Evolutionary conservation across 352 stramenopile genomes (phyloP).

Genomic region (Pythium insidiosum): DNA sequence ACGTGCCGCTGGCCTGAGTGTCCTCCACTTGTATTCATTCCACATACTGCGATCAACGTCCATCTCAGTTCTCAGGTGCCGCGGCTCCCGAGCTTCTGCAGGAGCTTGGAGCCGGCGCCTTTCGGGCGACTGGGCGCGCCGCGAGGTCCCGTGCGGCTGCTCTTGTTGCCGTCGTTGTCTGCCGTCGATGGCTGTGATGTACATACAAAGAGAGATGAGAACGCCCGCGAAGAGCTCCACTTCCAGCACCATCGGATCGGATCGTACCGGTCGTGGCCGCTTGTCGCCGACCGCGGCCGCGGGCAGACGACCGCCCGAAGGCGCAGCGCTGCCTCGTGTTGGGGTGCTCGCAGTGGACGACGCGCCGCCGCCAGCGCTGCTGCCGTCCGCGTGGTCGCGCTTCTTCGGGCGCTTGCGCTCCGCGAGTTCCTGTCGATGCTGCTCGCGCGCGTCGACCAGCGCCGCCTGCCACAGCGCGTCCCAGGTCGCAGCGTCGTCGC

Average conservation of each 20-base stretch:
- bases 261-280: slow-evolving; percentile 37
- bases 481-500: slow-evolving; percentile 20
- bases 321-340: background rate
- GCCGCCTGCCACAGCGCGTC: slow-evolving; percentile 35
- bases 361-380: background rate
- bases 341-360: background rate
- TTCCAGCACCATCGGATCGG: no score
- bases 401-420: slow-evolving; percentile 23
- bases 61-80: no score
- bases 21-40: no score
- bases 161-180: slow-evolving; percentile 54
- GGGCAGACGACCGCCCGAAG: no score
- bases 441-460: slow-evolving; percentile 51
- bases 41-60: no score
- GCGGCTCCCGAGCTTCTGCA: slow-evolving; percentile 59
- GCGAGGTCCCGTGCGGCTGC: slow-evolving; percentile 30
- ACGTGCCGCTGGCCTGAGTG: no score
- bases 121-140: slow-evolving; percentile 25
- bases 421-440: slow-evolving; percentile 33
- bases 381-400: slow-evolving; percentile 1
- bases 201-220: background rate
- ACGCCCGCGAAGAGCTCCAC: no score
- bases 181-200: slow-evolving; percentile 19
- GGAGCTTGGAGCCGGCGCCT: slow-evolving; percentile 43
- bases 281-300: slow-evolving; percentile 22